Percentiles rank a stretch among this genome's conserved stretches.
Evolutionary conservation across 108 stramenopile genomes (phyloP).

Genomic region (Skeletonema grethae): DNA sequence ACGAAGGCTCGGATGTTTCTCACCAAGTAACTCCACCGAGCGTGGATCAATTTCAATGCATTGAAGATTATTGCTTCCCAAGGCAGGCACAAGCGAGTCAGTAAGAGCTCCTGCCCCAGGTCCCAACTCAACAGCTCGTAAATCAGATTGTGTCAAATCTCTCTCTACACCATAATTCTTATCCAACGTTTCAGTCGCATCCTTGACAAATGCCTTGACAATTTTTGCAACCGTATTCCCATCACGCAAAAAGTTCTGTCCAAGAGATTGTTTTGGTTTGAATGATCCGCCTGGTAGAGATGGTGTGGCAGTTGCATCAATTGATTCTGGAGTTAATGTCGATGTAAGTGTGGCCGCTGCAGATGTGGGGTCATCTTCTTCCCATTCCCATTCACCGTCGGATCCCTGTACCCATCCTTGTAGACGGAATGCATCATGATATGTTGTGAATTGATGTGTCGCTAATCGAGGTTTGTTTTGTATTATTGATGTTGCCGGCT

Average conservation of each 20-base stretch:
- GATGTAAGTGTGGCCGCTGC: conserved; percentile 18
- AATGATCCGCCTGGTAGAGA: conserved; percentile 74
- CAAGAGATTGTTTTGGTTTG: conserved; percentile 93
- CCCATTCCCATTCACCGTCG: conserved; percentile 89
- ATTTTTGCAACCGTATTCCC: conserved; percentile 95
- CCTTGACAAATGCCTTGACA: conserved; percentile 79
- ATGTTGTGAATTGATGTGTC: neutral
- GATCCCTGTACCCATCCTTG: conserved; percentile 73
- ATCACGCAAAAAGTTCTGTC: conserved; percentile 95
- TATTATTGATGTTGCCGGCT: neutral
- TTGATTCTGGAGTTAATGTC: neutral
- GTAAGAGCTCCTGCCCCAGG: conserved; percentile 96
- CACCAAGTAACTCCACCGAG: conserved; percentile 76
- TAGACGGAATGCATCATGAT: conserved; percentile 3
- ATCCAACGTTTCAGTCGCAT: conserved; percentile 60
- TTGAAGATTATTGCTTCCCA: conserved; percentile 55
- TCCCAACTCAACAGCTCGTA: conserved; percentile 88
- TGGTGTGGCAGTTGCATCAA: conserved; percentile 62
- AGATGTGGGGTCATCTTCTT: conserved; percentile 73
- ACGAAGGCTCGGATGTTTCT: conserved; percentile 66
- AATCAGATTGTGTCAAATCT: conserved; percentile 16
- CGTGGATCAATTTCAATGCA: conserved; percentile 96
- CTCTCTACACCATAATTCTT: neutral
- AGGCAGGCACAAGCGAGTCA: conserved; percentile 68
- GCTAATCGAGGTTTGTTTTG: neutral